Conservation (phyloP, 1,284 basidiomycete genomes). For the Termitomyces sp. region DNA sequence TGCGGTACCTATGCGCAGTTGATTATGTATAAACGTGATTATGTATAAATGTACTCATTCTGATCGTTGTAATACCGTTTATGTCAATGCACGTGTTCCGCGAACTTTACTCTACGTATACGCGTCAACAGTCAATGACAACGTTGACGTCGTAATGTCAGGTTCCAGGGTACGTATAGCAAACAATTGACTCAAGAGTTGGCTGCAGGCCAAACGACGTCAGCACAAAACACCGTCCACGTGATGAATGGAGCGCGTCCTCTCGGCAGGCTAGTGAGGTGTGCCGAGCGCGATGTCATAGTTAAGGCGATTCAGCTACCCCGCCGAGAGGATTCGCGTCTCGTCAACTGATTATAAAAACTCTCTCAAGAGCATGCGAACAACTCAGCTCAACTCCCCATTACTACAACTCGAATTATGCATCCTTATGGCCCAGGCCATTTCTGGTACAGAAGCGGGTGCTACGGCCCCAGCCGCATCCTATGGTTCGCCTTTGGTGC, state of each 20-base stretch:
- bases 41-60: too few species aligned
- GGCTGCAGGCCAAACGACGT: too few species aligned
- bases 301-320: not conserved
- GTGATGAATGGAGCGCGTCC: not conserved
- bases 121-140: not conserved
- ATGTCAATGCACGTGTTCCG: not conserved
- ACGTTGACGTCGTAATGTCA: not conserved
- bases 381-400: not conserved
- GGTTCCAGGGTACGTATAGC: too few species aligned
- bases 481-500: slow-evolving; percentile 68
- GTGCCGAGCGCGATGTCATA: not conserved
- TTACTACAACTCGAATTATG: slow-evolving; percentile 21
- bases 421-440: slow-evolving; percentile 25
- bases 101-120: too few species aligned
- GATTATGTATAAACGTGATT: not conserved
- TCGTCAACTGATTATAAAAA: slow-evolving; percentile 3
- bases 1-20: not conserved
- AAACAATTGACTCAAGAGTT: too few species aligned
- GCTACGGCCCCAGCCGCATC: slow-evolving; percentile 46
- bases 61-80: not conserved
- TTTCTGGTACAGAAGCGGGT: slow-evolving; percentile 25
- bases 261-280: too few species aligned
- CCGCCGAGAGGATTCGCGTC: slow-evolving; percentile 17
- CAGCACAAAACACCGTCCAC: not conserved
- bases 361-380: not conserved